These are phyloP conservation scores for Cercospora canescens DNA, from an alignment of 2,329 filamentous ascomycete species.

Conservation along the genomic window DNA sequence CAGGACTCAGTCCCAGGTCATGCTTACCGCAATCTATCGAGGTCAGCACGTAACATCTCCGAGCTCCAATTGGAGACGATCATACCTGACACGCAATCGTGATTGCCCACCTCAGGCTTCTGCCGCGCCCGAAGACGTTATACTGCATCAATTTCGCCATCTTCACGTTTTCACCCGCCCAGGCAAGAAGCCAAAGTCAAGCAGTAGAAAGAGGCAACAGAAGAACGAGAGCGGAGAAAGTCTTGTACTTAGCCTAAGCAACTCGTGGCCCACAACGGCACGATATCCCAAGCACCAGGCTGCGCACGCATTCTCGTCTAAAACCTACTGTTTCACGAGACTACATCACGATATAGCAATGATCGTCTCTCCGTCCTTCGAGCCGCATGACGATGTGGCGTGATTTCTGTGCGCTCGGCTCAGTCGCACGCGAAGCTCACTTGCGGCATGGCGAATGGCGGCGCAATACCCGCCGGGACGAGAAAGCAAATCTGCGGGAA, in stretches of 20 bases:
- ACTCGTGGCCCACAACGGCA: background rate
- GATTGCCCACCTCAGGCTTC: conserved; percentile 32
- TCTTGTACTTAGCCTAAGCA: conserved; percentile 6
- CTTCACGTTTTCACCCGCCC: background rate
- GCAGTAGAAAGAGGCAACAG: background rate
- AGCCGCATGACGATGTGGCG: conserved; percentile 15
- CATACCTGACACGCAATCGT: conserved; percentile 32
- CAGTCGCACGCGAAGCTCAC: conserved; percentile 14
- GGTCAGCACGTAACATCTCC: background rate
- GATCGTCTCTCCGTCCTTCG: conserved; percentile 7
- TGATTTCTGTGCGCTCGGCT: conserved; percentile 1
- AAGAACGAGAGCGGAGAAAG: background rate
- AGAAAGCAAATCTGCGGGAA: background rate
- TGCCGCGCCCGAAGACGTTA: conserved; percentile 34
- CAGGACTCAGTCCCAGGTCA: background rate
- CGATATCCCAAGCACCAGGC: background rate
- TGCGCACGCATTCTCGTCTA: background rate
- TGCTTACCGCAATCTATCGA: background rate
- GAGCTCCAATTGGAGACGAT: background rate
- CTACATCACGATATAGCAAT: conserved; percentile 6
- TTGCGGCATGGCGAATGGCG: background rate
- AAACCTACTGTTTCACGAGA: background rate
- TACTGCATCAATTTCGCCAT: conserved; percentile 21
- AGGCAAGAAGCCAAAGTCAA: background rate
- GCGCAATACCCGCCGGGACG: background rate